Evolutionary conservation across 371 early-diverging fungal genomes (phyloP).

Genomic region (Mucor mucedo): DNA sequence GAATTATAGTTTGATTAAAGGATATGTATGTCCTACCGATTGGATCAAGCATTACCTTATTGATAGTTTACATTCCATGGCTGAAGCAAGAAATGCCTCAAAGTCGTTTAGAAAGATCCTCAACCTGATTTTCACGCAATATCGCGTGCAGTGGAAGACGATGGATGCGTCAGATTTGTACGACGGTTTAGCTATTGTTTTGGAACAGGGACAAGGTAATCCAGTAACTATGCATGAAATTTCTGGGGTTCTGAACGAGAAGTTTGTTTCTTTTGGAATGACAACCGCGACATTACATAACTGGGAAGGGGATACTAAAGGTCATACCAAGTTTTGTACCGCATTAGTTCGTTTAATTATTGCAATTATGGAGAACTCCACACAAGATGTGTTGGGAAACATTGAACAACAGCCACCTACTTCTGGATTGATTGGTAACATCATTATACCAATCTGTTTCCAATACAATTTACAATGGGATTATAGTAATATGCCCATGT

Average conservation of each 20-base stretch:
- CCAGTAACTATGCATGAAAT: conserved; percentile 49
- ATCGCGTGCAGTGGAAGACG: conserved; percentile 55
- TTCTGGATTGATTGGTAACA: conserved; percentile 49
- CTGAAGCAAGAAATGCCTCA: conserved; percentile 43
- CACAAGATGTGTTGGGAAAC: conserved; percentile 55
- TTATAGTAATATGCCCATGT: conserved; percentile 27
- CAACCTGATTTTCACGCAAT: conserved; percentile 45
- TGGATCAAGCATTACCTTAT: conserved; percentile 63
- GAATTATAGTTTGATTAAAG: conserved; percentile 55
- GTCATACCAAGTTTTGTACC: conserved; percentile 47
- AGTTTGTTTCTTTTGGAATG: conserved; percentile 54
- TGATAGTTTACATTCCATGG: conserved; percentile 41
- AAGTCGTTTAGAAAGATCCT: conserved; percentile 51
- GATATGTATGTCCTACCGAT: conserved; percentile 48
- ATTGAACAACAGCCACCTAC: conserved; percentile 54
- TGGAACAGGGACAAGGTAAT: conserved; percentile 51
- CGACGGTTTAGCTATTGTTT: conserved; percentile 52
- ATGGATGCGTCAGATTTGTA: conserved; percentile 60
- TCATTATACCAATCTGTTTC: conserved; percentile 60
- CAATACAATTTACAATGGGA: conserved; percentile 49
- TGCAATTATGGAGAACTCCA: conserved; percentile 59
- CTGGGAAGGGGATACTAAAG: conserved; percentile 43
- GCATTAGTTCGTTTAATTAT: conserved; percentile 61
- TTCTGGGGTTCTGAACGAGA: conserved; percentile 51
- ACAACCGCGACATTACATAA: conserved; percentile 45